phyloP scores from a whole-genome alignment of 2,329 filamentous ascomycete species.

The Furcasterigmium sp. region DNA sequence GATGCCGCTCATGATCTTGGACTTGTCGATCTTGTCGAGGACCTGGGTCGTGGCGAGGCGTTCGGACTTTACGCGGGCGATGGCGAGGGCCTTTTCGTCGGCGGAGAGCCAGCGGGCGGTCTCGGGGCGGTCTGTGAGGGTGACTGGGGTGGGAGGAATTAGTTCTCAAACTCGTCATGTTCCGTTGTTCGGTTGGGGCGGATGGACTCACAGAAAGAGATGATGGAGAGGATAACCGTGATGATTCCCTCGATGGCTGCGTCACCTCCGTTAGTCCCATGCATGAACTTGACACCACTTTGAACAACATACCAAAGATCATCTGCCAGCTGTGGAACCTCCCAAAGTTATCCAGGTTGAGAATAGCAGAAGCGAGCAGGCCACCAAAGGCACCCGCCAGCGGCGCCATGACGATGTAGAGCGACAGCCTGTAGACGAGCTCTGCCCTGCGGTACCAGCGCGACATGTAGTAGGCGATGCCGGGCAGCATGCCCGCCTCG shows the following conservation, averaged over 20 bases:
- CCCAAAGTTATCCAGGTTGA: conserved; percentile 53
- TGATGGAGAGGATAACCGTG: conserved; percentile 28
- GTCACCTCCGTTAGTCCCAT: no score
- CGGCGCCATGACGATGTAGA: conserved; percentile 36
- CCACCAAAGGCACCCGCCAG: conserved; percentile 38
- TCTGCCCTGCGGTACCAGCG: conserved; percentile 45
- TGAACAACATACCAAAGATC: conserved; percentile 50
- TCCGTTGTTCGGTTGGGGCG: no score
- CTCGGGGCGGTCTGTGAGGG: conserved; percentile 63
- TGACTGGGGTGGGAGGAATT: conserved; percentile 25
- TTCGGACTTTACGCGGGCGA: conserved; percentile 64
- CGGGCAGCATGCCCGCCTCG: conserved; percentile 28
- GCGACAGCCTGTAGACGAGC: conserved; percentile 38
- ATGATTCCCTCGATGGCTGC: conserved; percentile 18
- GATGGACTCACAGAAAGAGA: conserved; percentile 40
- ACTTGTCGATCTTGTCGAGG: conserved; percentile 53
- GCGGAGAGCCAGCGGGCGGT: conserved; percentile 61
- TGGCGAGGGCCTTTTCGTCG: conserved; percentile 62
- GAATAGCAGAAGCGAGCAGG: conserved; percentile 42
- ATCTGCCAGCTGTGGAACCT: conserved; percentile 55
- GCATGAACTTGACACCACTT: no score
- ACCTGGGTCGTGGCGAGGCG: conserved; percentile 54
- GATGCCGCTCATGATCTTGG: conserved; percentile 58
- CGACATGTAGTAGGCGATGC: conserved; percentile 39
- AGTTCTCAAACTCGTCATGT: no score